Evolutionary conservation across 352 stramenopile species (phyloP).

Genomic region (Pythium sukuiense): DNA sequence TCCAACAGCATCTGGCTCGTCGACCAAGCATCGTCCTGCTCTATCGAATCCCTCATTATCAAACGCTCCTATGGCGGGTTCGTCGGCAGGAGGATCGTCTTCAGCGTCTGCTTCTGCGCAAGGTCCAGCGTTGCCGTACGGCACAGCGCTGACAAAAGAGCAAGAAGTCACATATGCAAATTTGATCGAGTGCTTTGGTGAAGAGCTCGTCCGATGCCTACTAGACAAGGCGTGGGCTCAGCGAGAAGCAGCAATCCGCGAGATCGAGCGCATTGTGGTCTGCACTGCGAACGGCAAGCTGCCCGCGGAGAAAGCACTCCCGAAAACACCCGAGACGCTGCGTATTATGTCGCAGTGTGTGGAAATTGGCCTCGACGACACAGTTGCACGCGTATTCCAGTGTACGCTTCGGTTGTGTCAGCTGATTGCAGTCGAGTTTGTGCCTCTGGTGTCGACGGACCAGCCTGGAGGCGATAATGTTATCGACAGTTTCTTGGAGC

Average conservation of each 20-base stretch:
- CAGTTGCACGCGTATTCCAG: constrained; percentile 76
- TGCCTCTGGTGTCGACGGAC: constrained; percentile 44
- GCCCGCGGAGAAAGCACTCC: constrained; percentile 41
- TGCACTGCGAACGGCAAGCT: constrained; percentile 50
- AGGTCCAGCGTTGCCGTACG: constrained; percentile 60
- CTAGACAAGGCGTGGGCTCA: constrained; percentile 82
- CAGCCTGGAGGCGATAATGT: constrained; percentile 32
- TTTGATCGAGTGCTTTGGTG: constrained; percentile 63
- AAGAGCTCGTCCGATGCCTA: constrained; percentile 73
- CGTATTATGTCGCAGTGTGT: constrained; percentile 57
- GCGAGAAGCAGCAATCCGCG: constrained; percentile 67
- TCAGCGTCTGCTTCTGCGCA: constrained; percentile 30
- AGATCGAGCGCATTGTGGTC: constrained; percentile 69
- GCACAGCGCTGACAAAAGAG: constrained; percentile 58
- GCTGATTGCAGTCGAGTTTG: constrained; percentile 67
- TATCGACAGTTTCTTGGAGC: constrained; percentile 61
- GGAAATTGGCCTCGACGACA: constrained; percentile 73
- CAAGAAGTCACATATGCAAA: constrained; percentile 50
- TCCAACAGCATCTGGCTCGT: constrained; percentile 69
- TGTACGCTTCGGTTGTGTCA: constrained; percentile 74
- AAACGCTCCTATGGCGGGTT: constrained; percentile 1
- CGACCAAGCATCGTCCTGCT: constrained; percentile 73
- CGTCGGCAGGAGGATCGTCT: background rate
- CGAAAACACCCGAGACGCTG: constrained; percentile 60
- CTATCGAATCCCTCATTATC: constrained; percentile 63